A percentile compares a stretch with the other conserved stretches of the same genome.
Evolutionary conservation across 2,329 filamentous ascomycete genomes (phyloP).

Genomic region (Verticillium zaregamsianum): DNA sequence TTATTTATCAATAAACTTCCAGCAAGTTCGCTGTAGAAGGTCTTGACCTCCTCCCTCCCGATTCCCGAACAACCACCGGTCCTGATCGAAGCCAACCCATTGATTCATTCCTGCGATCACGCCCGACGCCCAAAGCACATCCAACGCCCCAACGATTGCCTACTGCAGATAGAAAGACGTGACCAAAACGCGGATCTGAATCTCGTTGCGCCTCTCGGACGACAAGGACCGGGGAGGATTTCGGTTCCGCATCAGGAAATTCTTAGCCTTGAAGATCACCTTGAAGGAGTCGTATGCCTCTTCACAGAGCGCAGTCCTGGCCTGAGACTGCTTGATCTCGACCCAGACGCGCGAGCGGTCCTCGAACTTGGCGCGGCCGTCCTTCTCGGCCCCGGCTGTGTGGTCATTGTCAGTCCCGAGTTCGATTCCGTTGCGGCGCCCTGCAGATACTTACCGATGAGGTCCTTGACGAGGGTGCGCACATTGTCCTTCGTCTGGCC

Average conservation of each 20-base stretch:
- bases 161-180: neutral
- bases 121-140: too few species aligned
- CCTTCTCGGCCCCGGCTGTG: neutral
- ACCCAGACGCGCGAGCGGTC: neutral
- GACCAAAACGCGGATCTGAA: slow-evolving; percentile 3
- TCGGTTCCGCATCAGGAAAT: neutral
- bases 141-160: neutral
- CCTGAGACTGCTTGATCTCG: neutral
- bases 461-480: neutral
- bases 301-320: neutral
- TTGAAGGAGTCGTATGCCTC: neutral
- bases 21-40: too few species aligned
- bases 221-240: neutral
- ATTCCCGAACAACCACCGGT: too few species aligned
- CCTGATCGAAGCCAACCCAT: too few species aligned
- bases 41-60: too few species aligned
- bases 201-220: neutral
- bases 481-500: neutral
- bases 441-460: neutral
- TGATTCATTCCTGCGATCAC: too few species aligned
- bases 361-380: neutral
- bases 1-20: too few species aligned
- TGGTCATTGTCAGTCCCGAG: neutral
- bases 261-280: neutral
- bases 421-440: neutral